phyloP scores from a whole-genome alignment of 2,329 filamentous ascomycete species.

The Colletotrichum sp. region DNA sequence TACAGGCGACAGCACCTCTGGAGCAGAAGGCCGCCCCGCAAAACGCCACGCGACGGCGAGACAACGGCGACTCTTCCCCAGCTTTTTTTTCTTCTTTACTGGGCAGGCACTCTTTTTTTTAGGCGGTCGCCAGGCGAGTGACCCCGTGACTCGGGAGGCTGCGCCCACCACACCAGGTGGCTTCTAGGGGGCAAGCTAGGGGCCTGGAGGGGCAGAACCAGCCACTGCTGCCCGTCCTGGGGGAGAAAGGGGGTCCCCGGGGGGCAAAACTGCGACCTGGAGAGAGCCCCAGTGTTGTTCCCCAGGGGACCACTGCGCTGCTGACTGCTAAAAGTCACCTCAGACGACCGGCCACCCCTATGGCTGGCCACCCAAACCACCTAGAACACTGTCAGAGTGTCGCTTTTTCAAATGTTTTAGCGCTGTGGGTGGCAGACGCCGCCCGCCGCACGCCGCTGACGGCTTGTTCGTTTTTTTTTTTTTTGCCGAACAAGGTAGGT shows the following conservation, averaged over 20 bases:
- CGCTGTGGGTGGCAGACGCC: neutral
- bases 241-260: constrained; percentile 1
- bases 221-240: neutral
- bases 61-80: constrained; percentile 23
- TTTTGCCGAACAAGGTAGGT: neutral
- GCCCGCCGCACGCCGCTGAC: constrained; percentile 3
- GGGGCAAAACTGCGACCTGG: neutral
- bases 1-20: neutral
- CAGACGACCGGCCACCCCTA: neutral
- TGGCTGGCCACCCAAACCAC: neutral
- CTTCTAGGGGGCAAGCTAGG: neutral
- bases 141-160: neutral
- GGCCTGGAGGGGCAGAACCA: neutral
- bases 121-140: neutral
- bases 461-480: neutral
- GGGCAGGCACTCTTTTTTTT: neutral
- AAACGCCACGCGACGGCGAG: constrained; percentile 26
- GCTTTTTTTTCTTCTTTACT: neutral
- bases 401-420: constrained; percentile 14
- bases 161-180: neutral
- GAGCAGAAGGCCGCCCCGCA: constrained; percentile 11
- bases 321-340: neutral
- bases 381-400: neutral
- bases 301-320: neutral
- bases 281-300: neutral